Evolutionary conservation across 352 stramenopile genomes (phyloP).

Genomic region (Globisporangium polare): DNA sequence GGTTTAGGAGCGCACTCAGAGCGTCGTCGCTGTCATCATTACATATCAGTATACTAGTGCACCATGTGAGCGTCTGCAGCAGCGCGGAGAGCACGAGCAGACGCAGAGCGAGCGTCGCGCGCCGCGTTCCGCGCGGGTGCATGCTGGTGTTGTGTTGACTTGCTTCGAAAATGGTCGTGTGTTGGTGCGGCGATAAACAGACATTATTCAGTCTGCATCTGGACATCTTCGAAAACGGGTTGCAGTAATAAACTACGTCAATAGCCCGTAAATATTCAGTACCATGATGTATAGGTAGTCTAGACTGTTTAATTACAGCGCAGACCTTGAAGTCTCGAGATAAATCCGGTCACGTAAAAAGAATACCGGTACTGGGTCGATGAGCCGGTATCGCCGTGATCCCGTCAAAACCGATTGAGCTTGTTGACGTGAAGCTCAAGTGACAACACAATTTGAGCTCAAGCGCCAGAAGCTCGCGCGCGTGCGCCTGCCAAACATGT

Average conservation of each 20-base stretch:
- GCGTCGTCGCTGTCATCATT: no score
- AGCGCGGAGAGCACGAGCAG: conserved; percentile 4
- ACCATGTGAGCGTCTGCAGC: conserved; percentile 3
- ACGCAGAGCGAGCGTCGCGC: conserved; percentile 3
- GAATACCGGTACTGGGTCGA: background rate
- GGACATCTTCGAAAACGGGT: background rate
- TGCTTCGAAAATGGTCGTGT: background rate
- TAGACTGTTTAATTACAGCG: background rate
- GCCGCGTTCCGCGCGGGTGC: background rate
- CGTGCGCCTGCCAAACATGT: conserved; percentile 30
- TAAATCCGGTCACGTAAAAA: background rate
- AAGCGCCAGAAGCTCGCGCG: background rate
- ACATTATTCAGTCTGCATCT: background rate
- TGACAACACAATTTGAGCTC: no score
- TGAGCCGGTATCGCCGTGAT: background rate
- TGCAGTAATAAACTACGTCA: background rate
- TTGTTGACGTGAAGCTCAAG: conserved; percentile 13
- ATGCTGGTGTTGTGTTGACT: background rate
- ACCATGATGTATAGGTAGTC: no score
- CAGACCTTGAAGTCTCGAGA: conserved; percentile 6
- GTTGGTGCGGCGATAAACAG: background rate
- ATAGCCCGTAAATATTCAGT: no score
- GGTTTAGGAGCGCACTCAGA: background rate
- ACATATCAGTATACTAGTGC: background rate
- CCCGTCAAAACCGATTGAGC: conserved; percentile 5